Evolutionary conservation across 768 basidiomycete species (phyloP), one percentile per base, ranked within the genome.

Genomic region (Psilocybe sp.): DNA sequence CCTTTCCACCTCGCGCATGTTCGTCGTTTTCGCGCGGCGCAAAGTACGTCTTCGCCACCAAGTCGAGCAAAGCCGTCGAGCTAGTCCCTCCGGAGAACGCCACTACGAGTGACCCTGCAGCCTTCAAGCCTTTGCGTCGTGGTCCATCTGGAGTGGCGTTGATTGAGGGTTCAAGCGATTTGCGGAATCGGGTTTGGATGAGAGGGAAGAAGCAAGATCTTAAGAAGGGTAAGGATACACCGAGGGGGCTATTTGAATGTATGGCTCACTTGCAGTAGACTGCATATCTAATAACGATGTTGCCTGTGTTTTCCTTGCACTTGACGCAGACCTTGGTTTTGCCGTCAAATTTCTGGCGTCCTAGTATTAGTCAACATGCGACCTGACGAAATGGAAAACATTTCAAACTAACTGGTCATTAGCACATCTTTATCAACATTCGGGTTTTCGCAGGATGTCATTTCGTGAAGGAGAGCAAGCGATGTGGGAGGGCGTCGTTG

Each of bases 71-170:
- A 1, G 89, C 74, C 0, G 84, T 81, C 0, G 90, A 89, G 4
- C 87, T 84, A 1, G 89, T 72, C 2, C 90, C 89, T 7, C 91
- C 90, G n/a, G 89, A 91, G 51, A 84, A 80, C 1, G 77, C 89
- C 14, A 92, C 63, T 8, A 84, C 67, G 4, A 92, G 69, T 50
- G 84, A 82, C 43, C 88, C 89, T 8, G 78, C 69, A 1, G 89
- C 87, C 56, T 81, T 84, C 4, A 88, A 70, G 10, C 74, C 72
- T 45, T 79, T 82, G 33, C 81, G 76, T 38, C 83, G 75, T 14
- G 81, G 74, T 9, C 75, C 78, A 55, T 80, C 74, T 12, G 78
- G 69, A n/a, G 69, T 68, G 4, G 70, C 67, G 52, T 88, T 88
- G 39, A 90, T 72, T 10, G 65, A 71, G 1, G 87, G 85, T 57